Evolutionary conservation across 108 stramenopile genomes (phyloP), one percentile per base, ranked within the genome.

Genomic region (Parietichytrium sp.): DNA sequence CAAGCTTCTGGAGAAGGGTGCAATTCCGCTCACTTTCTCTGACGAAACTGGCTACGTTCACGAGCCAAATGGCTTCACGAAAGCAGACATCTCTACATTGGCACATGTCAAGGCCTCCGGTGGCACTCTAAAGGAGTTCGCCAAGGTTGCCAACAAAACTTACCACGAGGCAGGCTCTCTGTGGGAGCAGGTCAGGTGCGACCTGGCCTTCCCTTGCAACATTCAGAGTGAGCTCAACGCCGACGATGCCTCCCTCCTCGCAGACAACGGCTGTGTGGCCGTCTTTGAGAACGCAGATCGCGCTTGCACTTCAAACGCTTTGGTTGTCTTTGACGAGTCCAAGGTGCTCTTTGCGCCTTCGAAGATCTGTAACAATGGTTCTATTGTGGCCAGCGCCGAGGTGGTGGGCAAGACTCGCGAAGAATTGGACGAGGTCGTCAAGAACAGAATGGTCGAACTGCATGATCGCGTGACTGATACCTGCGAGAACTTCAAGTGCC

Each of bases 141-240:
- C 61, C 16, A 33, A 42, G 38, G 38, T 72, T 1, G 61, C 61
- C 42, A 72, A 72, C 61, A n/a, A n/a, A 0, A 33, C 36, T 2
- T 72, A 45, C 61, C 45, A 23, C 25, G 61, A 38, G 29, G 16
- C 10, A 13, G 61, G 61, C 61, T 25, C 61, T 15, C 61, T 45
- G 61, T 72, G 61, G 61, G 61, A 72, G 61, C 61, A 72, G 61
- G 61, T 72, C 61, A 72, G 45, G 61, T 33, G 86, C 16, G 89
- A 89, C 79, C 23, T 89, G 48, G 88, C 84, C 80, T 89, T 89
- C 79, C 84, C 88, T 20, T 88, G 86, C 48, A 83, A 85, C 8
- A 84, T 54, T 29, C 77, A 83, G 33, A 84, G 85, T 48, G 88
- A 89, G 83, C 81, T 89, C 38, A 83, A 87, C 50, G 45, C 61